These are phyloP conservation scores for Fusarium tuaranense DNA, from an alignment of 2,329 filamentous ascomycete genomes.

Conservation along the genomic window DNA sequence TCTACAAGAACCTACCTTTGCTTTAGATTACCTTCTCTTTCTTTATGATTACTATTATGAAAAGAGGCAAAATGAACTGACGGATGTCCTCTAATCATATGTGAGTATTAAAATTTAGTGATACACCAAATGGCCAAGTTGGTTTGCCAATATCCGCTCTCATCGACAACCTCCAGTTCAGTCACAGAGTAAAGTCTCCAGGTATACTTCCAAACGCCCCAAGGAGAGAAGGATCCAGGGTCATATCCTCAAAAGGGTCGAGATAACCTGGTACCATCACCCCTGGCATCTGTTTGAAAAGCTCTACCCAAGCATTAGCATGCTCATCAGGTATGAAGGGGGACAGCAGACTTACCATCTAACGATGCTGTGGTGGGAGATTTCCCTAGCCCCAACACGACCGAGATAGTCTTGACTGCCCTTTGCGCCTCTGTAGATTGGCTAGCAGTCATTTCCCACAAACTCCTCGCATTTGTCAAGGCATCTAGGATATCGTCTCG, in stretches of 20 bases:
- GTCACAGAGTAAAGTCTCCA: slow-evolving; percentile 7
- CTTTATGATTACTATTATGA: background rate
- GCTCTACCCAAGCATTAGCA: background rate
- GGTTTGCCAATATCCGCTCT: background rate
- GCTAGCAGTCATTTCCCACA: slow-evolving; percentile 9
- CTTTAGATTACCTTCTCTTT: background rate
- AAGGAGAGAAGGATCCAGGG: slow-evolving; percentile 25
- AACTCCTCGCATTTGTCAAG: background rate
- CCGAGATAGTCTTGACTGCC: slow-evolving; percentile 9
- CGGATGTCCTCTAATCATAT: background rate
- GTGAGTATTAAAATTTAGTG: background rate
- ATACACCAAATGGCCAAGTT: background rate
- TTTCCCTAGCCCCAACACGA: background rate
- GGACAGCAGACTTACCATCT: background rate
- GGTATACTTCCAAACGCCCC: slow-evolving; percentile 11
- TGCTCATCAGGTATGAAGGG: background rate
- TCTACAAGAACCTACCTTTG: too few species aligned
- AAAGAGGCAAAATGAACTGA: background rate
- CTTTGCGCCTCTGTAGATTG: slow-evolving; percentile 13
- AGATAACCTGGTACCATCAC: background rate
- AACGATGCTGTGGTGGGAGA: background rate
- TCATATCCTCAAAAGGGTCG: slow-evolving; percentile 20
- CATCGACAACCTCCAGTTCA: background rate
- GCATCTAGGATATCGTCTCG: slow-evolving; percentile 10
- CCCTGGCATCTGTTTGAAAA: background rate